A percentile compares a stretch with the other conserved stretches of the same genome.
These are phyloP conservation scores for Termitomyces sp. DNA, from an alignment of 768 basidiomycete genomes.

Conservation along the genomic window DNA sequence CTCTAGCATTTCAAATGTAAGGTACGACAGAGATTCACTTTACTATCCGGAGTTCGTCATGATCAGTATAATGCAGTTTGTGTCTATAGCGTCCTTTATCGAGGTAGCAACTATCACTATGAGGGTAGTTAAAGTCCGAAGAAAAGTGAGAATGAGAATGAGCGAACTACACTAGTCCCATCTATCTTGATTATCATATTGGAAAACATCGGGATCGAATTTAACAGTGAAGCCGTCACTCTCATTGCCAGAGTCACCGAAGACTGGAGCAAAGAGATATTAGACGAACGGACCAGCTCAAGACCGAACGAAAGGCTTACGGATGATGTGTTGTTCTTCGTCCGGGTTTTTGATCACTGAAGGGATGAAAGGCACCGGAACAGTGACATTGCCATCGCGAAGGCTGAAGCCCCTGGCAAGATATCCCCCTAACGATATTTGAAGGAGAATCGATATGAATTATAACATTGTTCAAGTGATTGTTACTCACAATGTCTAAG, in stretches of 20 bases:
- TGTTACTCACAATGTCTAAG: constrained; percentile 24
- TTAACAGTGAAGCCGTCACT: constrained; percentile 32
- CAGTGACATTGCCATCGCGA: constrained; percentile 23
- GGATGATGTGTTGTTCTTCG: constrained; percentile 30
- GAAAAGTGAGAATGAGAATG: not conserved
- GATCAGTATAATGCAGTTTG: not conserved
- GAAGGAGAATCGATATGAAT: not conserved
- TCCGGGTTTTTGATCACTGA: constrained; percentile 13
- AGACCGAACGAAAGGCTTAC: constrained; percentile 22
- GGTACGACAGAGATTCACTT: not conserved
- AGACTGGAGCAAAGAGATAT: constrained; percentile 25
- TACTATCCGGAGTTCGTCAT: constrained; percentile 1
- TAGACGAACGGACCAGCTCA: not conserved
- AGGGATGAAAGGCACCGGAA: constrained; percentile 31
- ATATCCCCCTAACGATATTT: constrained; percentile 18
- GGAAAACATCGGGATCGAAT: not conserved
- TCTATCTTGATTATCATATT: not conserved
- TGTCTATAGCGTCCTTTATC: constrained; percentile 2
- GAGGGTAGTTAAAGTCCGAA: not conserved
- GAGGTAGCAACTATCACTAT: not conserved
- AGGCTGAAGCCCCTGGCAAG: constrained; percentile 32
- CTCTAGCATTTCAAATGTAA: not conserved
- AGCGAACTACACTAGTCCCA: not conserved
- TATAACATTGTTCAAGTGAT: not conserved
- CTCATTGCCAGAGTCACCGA: constrained; percentile 43